Evolutionary conservation across 2,329 filamentous ascomycete species (phyloP).

Genomic region (Ascocoryne sarcoides): DNA sequence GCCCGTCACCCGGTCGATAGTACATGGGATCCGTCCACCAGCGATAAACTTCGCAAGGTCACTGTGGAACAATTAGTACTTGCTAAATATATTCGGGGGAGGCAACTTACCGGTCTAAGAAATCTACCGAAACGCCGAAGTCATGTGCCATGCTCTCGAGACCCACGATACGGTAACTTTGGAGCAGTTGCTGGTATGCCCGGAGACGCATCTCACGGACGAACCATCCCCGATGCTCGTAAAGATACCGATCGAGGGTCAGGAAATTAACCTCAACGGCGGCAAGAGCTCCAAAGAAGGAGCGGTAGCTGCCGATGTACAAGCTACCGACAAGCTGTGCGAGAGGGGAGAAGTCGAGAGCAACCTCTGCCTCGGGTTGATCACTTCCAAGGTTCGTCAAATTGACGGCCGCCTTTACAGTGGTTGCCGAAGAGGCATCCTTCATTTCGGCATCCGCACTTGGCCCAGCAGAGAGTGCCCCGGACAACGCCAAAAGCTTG

Average conservation of each 20-base stretch:
- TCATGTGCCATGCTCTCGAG: constrained; percentile 94
- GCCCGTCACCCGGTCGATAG: constrained; percentile 92
- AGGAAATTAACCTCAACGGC: constrained; percentile 91
- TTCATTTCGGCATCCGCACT: constrained; percentile 72
- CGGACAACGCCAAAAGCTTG: constrained; percentile 73
- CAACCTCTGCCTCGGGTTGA: constrained; percentile 68
- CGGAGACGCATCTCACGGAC: constrained; percentile 96
- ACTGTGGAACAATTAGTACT: constrained; percentile 36
- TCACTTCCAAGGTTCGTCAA: constrained; percentile 72
- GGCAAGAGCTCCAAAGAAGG: constrained; percentile 84
- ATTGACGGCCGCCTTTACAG: constrained; percentile 71
- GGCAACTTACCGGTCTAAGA: constrained; percentile 71
- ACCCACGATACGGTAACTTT: constrained; percentile 96
- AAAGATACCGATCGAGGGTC: constrained; percentile 86
- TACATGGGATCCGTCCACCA: constrained; percentile 87
- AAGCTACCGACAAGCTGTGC: constrained; percentile 82
- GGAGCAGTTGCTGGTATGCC: constrained; percentile 91
- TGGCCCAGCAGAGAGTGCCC: constrained; percentile 72
- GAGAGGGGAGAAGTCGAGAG: constrained; percentile 82
- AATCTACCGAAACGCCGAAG: constrained; percentile 95
- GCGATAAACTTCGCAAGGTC: constrained; percentile 97
- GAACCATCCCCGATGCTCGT: constrained; percentile 95
- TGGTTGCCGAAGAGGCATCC: constrained; percentile 46
- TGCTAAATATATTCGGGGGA: neutral
- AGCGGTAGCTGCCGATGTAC: constrained; percentile 89